Base-by-base conservation (phyloP, 1,284 basidiomycete species). In the Inonotus obliquus region DNA sequence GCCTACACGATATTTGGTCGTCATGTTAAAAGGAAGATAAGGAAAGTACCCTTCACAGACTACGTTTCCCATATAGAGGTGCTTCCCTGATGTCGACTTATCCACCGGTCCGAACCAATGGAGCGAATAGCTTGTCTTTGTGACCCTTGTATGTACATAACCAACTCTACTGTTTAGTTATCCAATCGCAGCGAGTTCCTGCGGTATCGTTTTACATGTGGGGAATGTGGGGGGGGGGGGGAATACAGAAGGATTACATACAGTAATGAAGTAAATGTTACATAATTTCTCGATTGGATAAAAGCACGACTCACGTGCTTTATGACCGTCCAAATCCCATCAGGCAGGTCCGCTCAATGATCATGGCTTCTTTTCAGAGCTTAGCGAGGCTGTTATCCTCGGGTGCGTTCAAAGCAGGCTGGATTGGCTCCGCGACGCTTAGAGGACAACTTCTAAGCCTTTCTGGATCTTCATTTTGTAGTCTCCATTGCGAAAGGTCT, bases 1-100 rank as follows among this genome's bases (percentile, higher is more conserved):
- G 27, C 79, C 80, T 37, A 81, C 75, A 9, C 76, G 65, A 55
- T 62, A 66, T 25, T 54, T 65, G 11, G 21, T 38, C 25, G 48
- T 6, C 60, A 61, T 61, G 41, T 11, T 32, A 41, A 55, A 11
- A 44, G 29, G 1, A 14, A 27, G 21, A 9, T 49, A 23, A 49
- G 13, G 23, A 49, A 49, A 21, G 25, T 27, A 25, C 23, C 19
- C n/a, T 49, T 9, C 47, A 2, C 47, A 23, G n/a, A 9, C 47
- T 23, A 23, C 23, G 9, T 49, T n/a, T 27, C 47, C 23, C 25
- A 49, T 49, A 44, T 13, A 21, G 41, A 21, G 4, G 13, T 25
- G n/a, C 47, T 27, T 49, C 23, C 47, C 25, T 49, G 25, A 27
- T 49, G 13, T 23, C n/a, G 19, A 49, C 1, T 49, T 49, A 44